Percentiles rank a stretch among this genome's conserved stretches.
phyloP scores from a whole-genome alignment of 345 rosid species.

The Toxicodendron radicans region DNA sequence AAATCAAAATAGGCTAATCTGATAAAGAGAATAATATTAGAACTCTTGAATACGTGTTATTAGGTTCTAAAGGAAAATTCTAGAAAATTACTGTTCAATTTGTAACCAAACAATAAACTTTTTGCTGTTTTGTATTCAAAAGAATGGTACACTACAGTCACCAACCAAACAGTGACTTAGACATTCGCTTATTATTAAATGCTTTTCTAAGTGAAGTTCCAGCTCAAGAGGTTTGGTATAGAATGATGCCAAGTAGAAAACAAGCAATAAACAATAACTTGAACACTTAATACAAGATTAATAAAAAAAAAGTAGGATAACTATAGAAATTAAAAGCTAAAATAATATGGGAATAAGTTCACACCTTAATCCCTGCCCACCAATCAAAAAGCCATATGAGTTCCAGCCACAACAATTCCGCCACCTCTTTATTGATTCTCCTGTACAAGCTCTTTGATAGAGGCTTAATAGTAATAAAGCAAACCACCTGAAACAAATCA shows the following conservation, averaged over 20 bases:
- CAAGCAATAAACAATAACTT: background rate
- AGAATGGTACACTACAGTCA: background rate
- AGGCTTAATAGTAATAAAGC: slow-evolving; percentile 72
- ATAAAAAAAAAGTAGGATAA: background rate
- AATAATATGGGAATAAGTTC: slow-evolving; percentile 2
- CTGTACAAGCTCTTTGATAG: slow-evolving; percentile 72
- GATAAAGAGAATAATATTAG: background rate
- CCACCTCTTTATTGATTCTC: slow-evolving; percentile 65
- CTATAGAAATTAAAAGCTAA: slow-evolving; percentile 5
- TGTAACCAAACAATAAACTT: background rate
- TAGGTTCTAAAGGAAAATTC: background rate
- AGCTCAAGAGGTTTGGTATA: background rate
- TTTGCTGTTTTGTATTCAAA: background rate
- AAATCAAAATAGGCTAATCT: background rate
- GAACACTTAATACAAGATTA: background rate
- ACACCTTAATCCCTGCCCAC: slow-evolving; percentile 95
- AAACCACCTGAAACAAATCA: slow-evolving; percentile 61
- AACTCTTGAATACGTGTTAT: background rate
- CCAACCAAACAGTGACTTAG: background rate
- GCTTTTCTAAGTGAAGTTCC: background rate
- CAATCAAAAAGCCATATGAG: slow-evolving; percentile 94
- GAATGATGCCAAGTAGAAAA: background rate
- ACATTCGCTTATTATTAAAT: background rate
- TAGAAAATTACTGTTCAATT: background rate
- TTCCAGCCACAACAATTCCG: slow-evolving; percentile 89